These are phyloP conservation scores for Globisporangium carolinianum DNA, from an alignment of 352 stramenopile species.

Conservation along the genomic window DNA sequence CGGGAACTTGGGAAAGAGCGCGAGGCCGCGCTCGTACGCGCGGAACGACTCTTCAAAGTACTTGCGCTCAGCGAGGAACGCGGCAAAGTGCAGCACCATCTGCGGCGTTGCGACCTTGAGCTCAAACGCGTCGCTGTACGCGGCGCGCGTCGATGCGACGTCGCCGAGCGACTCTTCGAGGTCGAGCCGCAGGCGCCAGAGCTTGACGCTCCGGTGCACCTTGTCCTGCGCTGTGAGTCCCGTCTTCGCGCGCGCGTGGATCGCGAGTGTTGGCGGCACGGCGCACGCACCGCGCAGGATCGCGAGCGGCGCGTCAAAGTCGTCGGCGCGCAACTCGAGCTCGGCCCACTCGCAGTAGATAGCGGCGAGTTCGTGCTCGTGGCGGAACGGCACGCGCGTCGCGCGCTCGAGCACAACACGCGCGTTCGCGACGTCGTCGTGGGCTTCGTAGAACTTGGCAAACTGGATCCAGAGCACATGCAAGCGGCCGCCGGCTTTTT, in stretches of 20 bases:
- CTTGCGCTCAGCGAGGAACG: constrained; percentile 95
- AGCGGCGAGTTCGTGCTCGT: constrained; percentile 89
- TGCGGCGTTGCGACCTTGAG: constrained; percentile 94
- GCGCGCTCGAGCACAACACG: constrained; percentile 91
- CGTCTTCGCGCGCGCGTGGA: constrained; percentile 48
- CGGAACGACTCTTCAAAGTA: constrained; percentile 96
- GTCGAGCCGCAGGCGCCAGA: constrained; percentile 97
- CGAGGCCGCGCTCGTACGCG: constrained; percentile 88
- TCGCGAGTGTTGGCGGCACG: constrained; percentile 34
- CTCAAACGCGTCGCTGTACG: constrained; percentile 94
- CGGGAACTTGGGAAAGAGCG: constrained; percentile 90
- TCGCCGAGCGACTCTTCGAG: constrained; percentile 98
- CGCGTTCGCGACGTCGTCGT: constrained; percentile 89
- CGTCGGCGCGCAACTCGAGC: constrained; percentile 93
- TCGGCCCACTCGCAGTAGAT: constrained; percentile 95
- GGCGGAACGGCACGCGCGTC: constrained; percentile 63
- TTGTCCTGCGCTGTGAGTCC: constrained; percentile 56
- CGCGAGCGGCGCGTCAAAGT: constrained; percentile 92
- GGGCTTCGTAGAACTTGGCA: constrained; percentile 92
- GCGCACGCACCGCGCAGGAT: constrained; percentile 81
- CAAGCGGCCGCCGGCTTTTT: constrained; percentile 82
- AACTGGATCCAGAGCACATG: constrained; percentile 93
- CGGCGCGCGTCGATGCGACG: constrained; percentile 90
- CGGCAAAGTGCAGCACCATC: constrained; percentile 97
- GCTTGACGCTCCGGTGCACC: constrained; percentile 87